Conservation (phyloP, 352 stramenopile genomes). For the Phytophthora fragariae region DNA sequence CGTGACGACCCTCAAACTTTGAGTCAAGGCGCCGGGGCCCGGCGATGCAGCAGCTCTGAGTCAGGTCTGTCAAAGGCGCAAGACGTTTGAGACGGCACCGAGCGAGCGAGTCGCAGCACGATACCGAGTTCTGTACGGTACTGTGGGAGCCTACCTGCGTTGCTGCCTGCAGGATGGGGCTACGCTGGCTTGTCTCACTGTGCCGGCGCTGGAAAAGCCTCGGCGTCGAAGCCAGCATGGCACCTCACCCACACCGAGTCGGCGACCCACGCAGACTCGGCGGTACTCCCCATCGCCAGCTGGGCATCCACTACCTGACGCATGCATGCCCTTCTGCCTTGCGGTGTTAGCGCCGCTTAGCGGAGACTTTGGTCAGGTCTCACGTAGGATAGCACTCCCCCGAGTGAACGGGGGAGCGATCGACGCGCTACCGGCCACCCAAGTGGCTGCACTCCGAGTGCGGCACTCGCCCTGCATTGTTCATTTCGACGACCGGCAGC, state of each 20-base stretch:
- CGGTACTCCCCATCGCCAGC: slow-evolving; percentile 31
- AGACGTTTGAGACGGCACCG: neutral
- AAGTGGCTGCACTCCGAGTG: slow-evolving; percentile 5
- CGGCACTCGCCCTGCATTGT: neutral
- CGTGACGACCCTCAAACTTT: neutral
- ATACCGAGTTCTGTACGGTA: neutral
- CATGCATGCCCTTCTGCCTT: slow-evolving; percentile 26
- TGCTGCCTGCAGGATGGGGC: neutral
- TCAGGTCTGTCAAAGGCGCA: neutral
- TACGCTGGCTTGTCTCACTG: too few relatives aligned
- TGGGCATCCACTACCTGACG: slow-evolving; percentile 24
- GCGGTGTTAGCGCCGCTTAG: neutral
- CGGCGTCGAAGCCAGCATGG: neutral
- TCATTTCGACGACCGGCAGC: slow-evolving; percentile 5
- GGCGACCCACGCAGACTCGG: neutral
- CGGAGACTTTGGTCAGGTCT: slow-evolving; percentile 26
- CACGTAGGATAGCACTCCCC: slow-evolving; percentile 18
- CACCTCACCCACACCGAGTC: neutral
- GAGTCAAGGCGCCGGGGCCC: neutral
- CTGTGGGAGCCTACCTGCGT: neutral
- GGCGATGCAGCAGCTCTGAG: neutral
- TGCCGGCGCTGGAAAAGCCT: neutral
- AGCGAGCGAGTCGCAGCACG: neutral
- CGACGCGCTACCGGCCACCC: neutral
- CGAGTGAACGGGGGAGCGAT: slow-evolving; percentile 10